Conservation (phyloP, 2,329 filamentous ascomycete species). For the Aureobasidium mangrovei region DNA sequence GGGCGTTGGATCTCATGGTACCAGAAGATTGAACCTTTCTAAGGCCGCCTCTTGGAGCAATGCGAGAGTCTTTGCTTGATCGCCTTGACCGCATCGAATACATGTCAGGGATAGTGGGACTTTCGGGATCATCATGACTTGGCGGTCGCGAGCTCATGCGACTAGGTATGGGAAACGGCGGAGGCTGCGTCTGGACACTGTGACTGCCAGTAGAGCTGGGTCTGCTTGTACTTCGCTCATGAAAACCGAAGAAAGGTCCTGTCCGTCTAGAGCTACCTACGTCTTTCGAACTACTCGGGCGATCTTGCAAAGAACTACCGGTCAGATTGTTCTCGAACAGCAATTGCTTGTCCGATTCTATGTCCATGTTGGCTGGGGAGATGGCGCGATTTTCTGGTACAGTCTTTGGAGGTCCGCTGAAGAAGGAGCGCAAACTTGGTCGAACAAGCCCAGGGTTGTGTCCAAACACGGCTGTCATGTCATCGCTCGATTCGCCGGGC, state of each 20-base stretch:
- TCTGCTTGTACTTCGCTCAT: not conserved
- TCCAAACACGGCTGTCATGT: constrained; percentile 22
- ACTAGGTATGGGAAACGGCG: constrained; percentile 87
- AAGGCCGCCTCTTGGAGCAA: constrained; percentile 38
- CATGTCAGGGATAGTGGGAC: constrained; percentile 54
- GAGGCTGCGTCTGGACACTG: constrained; percentile 34
- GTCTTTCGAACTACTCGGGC: not conserved
- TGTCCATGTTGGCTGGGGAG: constrained; percentile 22
- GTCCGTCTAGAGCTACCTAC: not conserved
- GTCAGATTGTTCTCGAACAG: not conserved
- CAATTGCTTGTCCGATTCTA: not conserved
- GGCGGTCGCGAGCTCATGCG: constrained; percentile 77
- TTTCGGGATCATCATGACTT: constrained; percentile 57
- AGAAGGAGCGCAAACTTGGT: not conserved
- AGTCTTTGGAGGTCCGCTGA: constrained; percentile 24
- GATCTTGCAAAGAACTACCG: not conserved
- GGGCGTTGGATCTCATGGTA: constrained; percentile 51
- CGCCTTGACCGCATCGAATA: not conserved
- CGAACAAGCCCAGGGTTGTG: constrained; percentile 19
- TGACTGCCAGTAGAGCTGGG: constrained; percentile 47
- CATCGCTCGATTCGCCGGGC: constrained; percentile 17
- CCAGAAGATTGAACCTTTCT: constrained; percentile 81
- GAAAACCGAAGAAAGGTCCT: constrained; percentile 1
- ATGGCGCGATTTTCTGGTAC: constrained; percentile 28
- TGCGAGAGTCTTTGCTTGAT: constrained; percentile 2